A percentile compares a stretch with the other conserved stretches of the same genome.
These are phyloP conservation scores for Sugiyamaella grinbergsii DNA, from an alignment of 1,139 yeast genomes.

Conservation along the genomic window DNA sequence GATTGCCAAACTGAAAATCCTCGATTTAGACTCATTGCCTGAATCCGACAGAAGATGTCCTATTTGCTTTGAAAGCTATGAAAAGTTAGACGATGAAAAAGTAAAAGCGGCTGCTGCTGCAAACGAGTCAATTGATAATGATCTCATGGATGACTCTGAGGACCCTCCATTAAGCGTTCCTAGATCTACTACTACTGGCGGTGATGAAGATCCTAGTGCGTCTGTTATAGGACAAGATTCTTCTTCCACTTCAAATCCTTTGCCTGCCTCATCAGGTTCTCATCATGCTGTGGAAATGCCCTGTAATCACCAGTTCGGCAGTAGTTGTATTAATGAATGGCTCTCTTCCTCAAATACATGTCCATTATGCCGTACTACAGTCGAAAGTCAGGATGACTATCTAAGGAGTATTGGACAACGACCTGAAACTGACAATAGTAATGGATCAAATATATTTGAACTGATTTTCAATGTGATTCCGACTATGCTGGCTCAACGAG, in stretches of 20 bases:
- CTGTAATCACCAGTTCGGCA: constrained; percentile 79
- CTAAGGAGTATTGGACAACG: constrained; percentile 31
- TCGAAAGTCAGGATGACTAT: constrained; percentile 45
- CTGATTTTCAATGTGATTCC: constrained; percentile 28
- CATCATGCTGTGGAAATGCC: constrained; percentile 76
- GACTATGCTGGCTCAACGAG: constrained; percentile 17
- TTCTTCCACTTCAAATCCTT: not conserved
- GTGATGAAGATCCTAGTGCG: constrained; percentile 26
- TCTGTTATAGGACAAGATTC: constrained; percentile 18
- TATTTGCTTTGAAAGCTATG: constrained; percentile 42
- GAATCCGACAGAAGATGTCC: constrained; percentile 39
- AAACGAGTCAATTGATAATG: not conserved
- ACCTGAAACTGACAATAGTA: constrained; percentile 21
- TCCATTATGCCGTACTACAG: constrained; percentile 72
- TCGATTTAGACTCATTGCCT: constrained; percentile 33
- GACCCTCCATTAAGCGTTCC: constrained; percentile 29
- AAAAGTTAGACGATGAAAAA: constrained; percentile 7
- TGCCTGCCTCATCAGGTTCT: constrained; percentile 3
- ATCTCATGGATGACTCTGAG: constrained; percentile 10
- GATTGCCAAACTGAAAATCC: constrained; percentile 33
- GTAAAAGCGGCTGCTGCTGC: not conserved
- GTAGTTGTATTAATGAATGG: constrained; percentile 76
- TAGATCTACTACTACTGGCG: not conserved
- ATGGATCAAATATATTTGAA: constrained; percentile 24
- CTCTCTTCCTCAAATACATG: constrained; percentile 66